Conservation (phyloP, 192 early-diverging fungal species). For the Coemansia javaensis region DNA sequence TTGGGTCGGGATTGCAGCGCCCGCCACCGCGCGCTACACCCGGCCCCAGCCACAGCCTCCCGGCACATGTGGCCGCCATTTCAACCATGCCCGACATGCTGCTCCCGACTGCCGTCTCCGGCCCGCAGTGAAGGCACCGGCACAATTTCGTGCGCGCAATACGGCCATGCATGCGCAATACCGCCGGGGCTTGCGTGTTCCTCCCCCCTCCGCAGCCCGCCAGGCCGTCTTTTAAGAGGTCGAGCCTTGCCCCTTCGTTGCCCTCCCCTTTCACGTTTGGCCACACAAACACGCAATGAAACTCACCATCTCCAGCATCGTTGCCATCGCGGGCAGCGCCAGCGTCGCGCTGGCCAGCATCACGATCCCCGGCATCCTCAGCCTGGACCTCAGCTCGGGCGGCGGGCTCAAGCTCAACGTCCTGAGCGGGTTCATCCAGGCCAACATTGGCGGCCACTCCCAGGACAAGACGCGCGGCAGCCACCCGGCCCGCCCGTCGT, state of each 20-base stretch:
- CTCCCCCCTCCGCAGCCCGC: too few relatives aligned
- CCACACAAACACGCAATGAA: conserved; percentile 10
- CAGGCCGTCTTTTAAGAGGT: not conserved
- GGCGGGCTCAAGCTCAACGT: conserved; percentile 24
- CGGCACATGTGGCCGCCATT: conserved; percentile 7
- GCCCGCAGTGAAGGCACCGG: not conserved
- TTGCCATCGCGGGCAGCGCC: conserved; percentile 2
- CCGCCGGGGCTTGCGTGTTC: too few relatives aligned
- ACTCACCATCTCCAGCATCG: conserved; percentile 3
- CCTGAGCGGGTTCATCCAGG: conserved; percentile 30
- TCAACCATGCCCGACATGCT: conserved; percentile 5
- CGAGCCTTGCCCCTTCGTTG: not conserved
- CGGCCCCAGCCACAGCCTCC: conserved; percentile 5
- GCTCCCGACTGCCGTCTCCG: conserved; percentile 10
- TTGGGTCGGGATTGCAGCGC: not conserved
- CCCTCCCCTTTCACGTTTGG: too few relatives aligned
- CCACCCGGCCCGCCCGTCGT: too few relatives aligned
- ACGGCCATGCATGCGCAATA: not conserved
- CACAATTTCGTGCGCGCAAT: not conserved
- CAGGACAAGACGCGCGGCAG: not conserved
- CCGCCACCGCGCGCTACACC: conserved; percentile 7
- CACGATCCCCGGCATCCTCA: conserved; percentile 35
- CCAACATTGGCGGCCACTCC: conserved; percentile 18
- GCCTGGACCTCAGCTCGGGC: conserved; percentile 13
- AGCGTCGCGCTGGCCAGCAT: conserved; percentile 10